A percentile compares a stretch with the other conserved stretches of the same genome.
phyloP scores from a whole-genome alignment of 2,329 filamentous ascomycete genomes.

The Tothia fuscella region DNA sequence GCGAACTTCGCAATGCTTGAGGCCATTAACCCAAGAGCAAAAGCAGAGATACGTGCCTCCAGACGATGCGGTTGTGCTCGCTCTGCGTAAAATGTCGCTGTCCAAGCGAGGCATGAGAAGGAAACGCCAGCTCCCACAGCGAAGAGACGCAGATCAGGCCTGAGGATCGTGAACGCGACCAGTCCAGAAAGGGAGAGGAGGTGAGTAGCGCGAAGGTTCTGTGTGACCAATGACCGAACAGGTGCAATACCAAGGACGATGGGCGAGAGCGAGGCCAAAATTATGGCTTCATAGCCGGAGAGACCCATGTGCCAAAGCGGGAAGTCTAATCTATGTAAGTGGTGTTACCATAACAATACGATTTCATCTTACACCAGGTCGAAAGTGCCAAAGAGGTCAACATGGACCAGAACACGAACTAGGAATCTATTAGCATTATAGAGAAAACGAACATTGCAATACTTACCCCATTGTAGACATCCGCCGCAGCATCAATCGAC shows the following conservation, averaged over 20 bases:
- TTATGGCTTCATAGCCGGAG: conserved; percentile 83
- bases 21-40: conserved; percentile 67
- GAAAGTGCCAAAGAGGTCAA: conserved; percentile 78
- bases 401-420: conserved; percentile 95
- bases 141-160: conserved; percentile 66
- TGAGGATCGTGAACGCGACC: conserved; percentile 62
- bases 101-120: conserved; percentile 74
- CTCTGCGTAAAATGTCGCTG: conserved; percentile 69
- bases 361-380: conserved; percentile 72
- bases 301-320: conserved; percentile 99
- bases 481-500: conserved; percentile 68
- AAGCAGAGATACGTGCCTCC: conserved; percentile 71
- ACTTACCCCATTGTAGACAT: conserved; percentile 82
- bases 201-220: conserved; percentile 59
- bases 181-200: conserved; percentile 68
- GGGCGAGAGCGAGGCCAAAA: conserved; percentile 76
- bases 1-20: conserved; percentile 88
- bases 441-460: conserved; percentile 5
- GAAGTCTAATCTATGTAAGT: conserved; percentile 50
- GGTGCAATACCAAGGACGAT: conserved; percentile 61
- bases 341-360: not conserved
- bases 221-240: conserved; percentile 55
- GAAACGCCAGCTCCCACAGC: conserved; percentile 69
- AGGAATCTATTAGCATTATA: conserved; percentile 12
- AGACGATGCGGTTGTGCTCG: conserved; percentile 61